These are phyloP conservation scores for Hyaloperonospora brassicae DNA, from an alignment of 352 stramenopile genomes.

Conservation along the genomic window DNA sequence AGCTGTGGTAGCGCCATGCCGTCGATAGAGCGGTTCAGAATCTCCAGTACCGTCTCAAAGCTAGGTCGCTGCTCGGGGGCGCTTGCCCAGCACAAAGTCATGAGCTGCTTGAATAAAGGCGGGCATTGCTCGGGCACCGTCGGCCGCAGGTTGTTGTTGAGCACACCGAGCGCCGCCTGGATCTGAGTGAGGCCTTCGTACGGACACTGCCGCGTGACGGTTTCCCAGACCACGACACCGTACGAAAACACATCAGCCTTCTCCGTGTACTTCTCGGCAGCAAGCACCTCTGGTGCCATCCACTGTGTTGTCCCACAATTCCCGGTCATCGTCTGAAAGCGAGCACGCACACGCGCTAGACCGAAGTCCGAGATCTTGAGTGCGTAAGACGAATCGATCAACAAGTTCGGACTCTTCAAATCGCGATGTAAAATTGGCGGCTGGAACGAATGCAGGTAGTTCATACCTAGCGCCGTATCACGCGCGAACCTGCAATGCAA, in stretches of 20 bases:
- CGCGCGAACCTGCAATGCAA: constrained; percentile 46
- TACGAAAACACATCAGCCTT: constrained; percentile 86
- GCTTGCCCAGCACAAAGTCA: constrained; percentile 78
- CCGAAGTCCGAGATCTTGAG: constrained; percentile 89
- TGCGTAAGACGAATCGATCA: constrained; percentile 67
- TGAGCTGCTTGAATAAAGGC: constrained; percentile 75
- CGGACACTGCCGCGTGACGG: constrained; percentile 84
- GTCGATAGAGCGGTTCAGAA: constrained; percentile 40
- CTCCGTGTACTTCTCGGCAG: constrained; percentile 81
- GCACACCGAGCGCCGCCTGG: constrained; percentile 74
- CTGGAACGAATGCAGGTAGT: constrained; percentile 83
- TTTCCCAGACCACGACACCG: constrained; percentile 83
- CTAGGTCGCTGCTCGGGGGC: constrained; percentile 67
- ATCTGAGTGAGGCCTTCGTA: constrained; percentile 89
- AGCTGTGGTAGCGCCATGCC: constrained; percentile 15
- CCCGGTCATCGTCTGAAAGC: constrained; percentile 85
- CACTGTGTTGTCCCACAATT: constrained; percentile 84
- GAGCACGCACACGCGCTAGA: constrained; percentile 63
- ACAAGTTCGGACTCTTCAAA: constrained; percentile 80
- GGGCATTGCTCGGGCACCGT: constrained; percentile 71
- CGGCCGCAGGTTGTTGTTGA: constrained; percentile 84
- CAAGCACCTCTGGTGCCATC: constrained; percentile 81
- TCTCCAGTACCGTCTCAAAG: constrained; percentile 74
- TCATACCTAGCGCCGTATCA: constrained; percentile 80
- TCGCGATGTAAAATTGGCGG: constrained; percentile 82